phyloP scores from a whole-genome alignment of 495 filamentous ascomycete genomes.

The Penicillium robsamsonii region DNA sequence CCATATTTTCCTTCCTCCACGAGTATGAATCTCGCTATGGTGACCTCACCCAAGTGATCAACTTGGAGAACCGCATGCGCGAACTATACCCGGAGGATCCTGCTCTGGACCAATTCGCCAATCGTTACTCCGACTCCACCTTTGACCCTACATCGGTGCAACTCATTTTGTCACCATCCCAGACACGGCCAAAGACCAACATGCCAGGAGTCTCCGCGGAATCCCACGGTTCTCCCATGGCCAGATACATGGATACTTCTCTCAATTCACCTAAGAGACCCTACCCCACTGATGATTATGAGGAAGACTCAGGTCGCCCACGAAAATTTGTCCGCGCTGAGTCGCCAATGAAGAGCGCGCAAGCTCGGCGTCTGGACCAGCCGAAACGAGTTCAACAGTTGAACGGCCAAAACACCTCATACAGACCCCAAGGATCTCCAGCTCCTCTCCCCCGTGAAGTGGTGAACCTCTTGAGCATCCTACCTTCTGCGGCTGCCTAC shows the following conservation, averaged over 20 bases:
- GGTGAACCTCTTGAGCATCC: slow-evolving; percentile 75
- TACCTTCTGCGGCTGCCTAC: slow-evolving; percentile 75
- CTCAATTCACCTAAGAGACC: slow-evolving; percentile 77
- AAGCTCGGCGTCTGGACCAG: slow-evolving; percentile 78
- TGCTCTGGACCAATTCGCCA: slow-evolving; percentile 67
- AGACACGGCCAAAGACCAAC: slow-evolving; percentile 61
- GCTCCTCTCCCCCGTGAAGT: slow-evolving; percentile 73
- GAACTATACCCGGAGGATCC: slow-evolving; percentile 89
- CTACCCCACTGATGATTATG: slow-evolving; percentile 65
- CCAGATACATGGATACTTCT: slow-evolving; percentile 47
- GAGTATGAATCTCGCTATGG: slow-evolving; percentile 93
- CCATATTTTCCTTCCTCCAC: slow-evolving; percentile 85
- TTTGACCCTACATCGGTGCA: slow-evolving; percentile 78
- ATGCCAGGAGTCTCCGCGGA: slow-evolving; percentile 29
- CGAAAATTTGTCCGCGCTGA: slow-evolving; percentile 80
- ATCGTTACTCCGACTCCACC: slow-evolving; percentile 63
- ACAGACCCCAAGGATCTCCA: slow-evolving; percentile 43
- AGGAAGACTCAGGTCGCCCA: slow-evolving; percentile 64
- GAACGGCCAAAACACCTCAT: slow-evolving; percentile 38
- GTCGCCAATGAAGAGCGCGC: slow-evolving; percentile 82
- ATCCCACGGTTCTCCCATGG: slow-evolving; percentile 53
- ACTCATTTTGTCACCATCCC: slow-evolving; percentile 78
- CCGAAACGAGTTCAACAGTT: slow-evolving; percentile 54
- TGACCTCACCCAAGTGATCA: slow-evolving; percentile 81
- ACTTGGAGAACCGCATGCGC: slow-evolving; percentile 87